Base-by-base conservation (phyloP, 345 rosid genomes). In the Heritiera littoralis region DNA sequence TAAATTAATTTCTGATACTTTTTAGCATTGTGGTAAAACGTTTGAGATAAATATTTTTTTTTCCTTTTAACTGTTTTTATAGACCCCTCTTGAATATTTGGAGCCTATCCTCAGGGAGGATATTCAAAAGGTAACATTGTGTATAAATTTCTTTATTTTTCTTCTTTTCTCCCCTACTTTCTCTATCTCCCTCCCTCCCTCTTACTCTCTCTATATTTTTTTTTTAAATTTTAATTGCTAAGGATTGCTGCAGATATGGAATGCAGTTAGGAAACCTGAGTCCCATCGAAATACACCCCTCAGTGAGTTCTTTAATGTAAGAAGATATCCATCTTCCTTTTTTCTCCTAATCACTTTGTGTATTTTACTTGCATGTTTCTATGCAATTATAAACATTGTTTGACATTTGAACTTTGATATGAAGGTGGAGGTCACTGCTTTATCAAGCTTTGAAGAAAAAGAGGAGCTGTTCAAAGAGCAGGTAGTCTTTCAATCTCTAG, bases 221-320 rank as follows among this genome's bases (percentile, higher is more conserved):
- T 67, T n/a, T 78, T 65, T 38, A 65, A 49, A 23, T 56, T 54
- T 80, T 73, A 55, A 66, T 65, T 61, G 66, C 51, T 72, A 45
- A 23, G 59, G 23, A 60, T 81, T 76, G 14, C 20, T 83, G 87
- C 91, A 90, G 97, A 92, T 93, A 87, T 92, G 99, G 98, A 91
- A 92, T 80, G 69, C 77, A 63, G 91, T 95, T 85, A 89, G 90
- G 63, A 93, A 95, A 87, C 94, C 98, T 78, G 80, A 85, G 74
- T 90, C 89, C 54, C 94, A 88, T 79, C 83, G 80, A 78, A 83
- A 87, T 82, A 91, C 98, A 72, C 92, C 90, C 17, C 82, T 95
- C 56, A 88, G 93, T 83, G 99, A 93, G 66, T 95, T 92, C 82
- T 93, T 93, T 81, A 92, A 91, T 83, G 97, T 92, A 85, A 83